Conservation (phyloP, 2,329 filamentous ascomycete species). For the Botrytis hyacinthi region DNA sequence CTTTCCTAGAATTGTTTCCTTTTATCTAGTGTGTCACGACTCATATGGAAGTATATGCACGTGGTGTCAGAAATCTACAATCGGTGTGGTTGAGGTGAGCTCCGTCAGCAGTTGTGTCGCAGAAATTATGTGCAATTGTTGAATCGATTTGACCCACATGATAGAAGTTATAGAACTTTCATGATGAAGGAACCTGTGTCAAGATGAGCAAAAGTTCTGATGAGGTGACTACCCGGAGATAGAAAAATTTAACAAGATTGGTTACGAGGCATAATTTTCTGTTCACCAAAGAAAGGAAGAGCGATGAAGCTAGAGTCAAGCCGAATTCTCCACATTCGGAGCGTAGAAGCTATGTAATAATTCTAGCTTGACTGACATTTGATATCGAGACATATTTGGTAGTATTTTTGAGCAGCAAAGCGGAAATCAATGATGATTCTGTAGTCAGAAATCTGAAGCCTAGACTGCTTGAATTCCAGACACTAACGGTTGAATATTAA, state of each 20-base stretch:
- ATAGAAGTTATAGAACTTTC: neutral
- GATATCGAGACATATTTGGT: neutral
- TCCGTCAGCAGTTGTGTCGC: neutral
- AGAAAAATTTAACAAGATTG: neutral
- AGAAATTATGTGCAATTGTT: neutral
- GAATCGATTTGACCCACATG: neutral
- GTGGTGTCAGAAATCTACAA: neutral
- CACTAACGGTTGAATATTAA: accelerated
- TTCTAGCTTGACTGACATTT: neutral
- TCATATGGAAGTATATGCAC: neutral
- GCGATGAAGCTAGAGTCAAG: neutral
- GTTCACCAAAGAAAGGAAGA: neutral
- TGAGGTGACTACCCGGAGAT: neutral
- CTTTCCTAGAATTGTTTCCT: neutral
- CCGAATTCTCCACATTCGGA: neutral
- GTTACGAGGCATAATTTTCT: neutral
- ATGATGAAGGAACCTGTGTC: neutral
- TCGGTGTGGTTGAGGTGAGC: neutral
- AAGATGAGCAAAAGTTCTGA: neutral
- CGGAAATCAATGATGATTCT: neutral
- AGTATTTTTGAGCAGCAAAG: neutral
- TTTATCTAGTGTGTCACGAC: neutral
- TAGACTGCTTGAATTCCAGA: neutral
- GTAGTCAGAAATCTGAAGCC: neutral
- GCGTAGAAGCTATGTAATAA: neutral